Conservation (phyloP, 768 basidiomycete genomes). For the Suillus luteus region DNA sequence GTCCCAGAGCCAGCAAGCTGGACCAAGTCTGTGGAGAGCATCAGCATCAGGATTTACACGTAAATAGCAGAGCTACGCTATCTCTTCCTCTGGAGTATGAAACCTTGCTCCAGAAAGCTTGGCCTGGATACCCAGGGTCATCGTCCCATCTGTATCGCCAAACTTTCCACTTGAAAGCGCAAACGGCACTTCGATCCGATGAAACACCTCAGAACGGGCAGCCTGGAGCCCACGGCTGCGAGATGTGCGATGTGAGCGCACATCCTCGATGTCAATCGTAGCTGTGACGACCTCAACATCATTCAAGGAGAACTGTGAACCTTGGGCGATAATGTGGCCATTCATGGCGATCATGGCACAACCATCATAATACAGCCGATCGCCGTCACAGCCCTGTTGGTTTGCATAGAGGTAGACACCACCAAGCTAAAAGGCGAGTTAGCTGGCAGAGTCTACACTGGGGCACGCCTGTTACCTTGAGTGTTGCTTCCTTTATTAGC, state of each 20-base stretch:
- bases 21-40: slow-evolving; percentile 69
- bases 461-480: slow-evolving; percentile 59
- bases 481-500: slow-evolving; percentile 94
- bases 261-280: slow-evolving; percentile 96
- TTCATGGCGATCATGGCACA: slow-evolving; percentile 96
- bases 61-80: slow-evolving; percentile 68
- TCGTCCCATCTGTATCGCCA: slow-evolving; percentile 59
- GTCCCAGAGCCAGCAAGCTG: slow-evolving; percentile 99
- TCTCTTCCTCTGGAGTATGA: slow-evolving; percentile 93
- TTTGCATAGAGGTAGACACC: slow-evolving; percentile 98
- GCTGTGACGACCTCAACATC: slow-evolving; percentile 97
- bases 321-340: slow-evolving; percentile 90
- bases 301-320: slow-evolving; percentile 92
- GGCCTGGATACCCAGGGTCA: slow-evolving; percentile 50
- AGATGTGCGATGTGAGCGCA: slow-evolving; percentile 82
- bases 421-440: slow-evolving; percentile 65
- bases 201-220: slow-evolving; percentile 70
- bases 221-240: slow-evolving; percentile 92
- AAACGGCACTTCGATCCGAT: slow-evolving; percentile 81
- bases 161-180: slow-evolving; percentile 77
- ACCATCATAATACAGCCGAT: slow-evolving; percentile 97
- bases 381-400: slow-evolving; percentile 98
- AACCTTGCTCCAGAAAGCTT: slow-evolving; percentile 44
- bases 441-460: not conserved
- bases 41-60: not conserved